phyloP scores from a whole-genome alignment of 306 rosid species.

The Vigna mungo region DNA sequence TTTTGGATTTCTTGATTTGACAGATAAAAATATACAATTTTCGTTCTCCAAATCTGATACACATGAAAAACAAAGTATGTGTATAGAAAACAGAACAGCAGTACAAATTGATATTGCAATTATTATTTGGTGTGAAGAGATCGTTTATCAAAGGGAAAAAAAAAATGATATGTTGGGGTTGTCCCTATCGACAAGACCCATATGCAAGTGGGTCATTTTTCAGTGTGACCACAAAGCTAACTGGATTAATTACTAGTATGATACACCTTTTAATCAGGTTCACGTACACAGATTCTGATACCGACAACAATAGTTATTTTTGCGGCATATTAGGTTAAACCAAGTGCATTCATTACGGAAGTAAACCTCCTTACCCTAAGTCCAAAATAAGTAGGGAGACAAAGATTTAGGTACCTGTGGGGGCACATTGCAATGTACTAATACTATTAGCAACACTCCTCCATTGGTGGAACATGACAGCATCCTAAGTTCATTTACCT shows the following conservation, averaged over 20 bases:
- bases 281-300: conserved; percentile 13
- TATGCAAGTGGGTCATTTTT: conserved; percentile 40
- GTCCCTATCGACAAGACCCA: conserved; percentile 43
- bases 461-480: conserved; percentile 22
- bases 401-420: conserved; percentile 55
- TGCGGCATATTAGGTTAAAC: background rate
- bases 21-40: background rate
- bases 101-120: background rate
- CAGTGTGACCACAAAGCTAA: conserved; percentile 36
- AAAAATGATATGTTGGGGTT: background rate
- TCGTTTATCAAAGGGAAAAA: background rate
- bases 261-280: conserved; percentile 17
- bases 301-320: background rate
- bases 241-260: background rate
- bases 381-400: conserved; percentile 46
- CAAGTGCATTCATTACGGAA: conserved; percentile 31
- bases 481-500: conserved; percentile 35
- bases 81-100: no score
- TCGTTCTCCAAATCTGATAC: background rate
- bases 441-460: background rate
- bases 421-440: conserved; percentile 16
- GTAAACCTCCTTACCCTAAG: conserved; percentile 24
- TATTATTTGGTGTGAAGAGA: background rate
- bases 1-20: conserved; percentile 17
- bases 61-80: no score